phyloP scores from a whole-genome alignment of 768 basidiomycete species.

The Rhodotorula kratochvilovae region DNA sequence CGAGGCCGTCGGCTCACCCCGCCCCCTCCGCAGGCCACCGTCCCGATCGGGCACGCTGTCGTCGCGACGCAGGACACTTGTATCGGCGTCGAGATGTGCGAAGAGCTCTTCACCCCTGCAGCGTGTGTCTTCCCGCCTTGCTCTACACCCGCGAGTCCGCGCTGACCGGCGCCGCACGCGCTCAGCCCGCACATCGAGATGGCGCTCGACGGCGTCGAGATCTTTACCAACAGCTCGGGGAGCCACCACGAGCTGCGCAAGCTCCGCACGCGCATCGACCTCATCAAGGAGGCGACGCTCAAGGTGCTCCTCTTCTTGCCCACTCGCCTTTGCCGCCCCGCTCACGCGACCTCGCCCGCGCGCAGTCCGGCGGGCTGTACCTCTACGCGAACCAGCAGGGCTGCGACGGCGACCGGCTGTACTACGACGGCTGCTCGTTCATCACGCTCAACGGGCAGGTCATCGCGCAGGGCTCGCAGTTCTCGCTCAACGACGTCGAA shows the following conservation, averaged over 20 bases:
- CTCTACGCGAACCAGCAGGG: slow-evolving; percentile 98
- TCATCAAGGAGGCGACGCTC: slow-evolving; percentile 92
- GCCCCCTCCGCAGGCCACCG: slow-evolving; percentile 52
- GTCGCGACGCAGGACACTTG: slow-evolving; percentile 91
- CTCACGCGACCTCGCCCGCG: no score
- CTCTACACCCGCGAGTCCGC: background rate
- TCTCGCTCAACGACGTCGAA: slow-evolving; percentile 91
- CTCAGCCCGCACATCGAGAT: slow-evolving; percentile 88
- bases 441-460: slow-evolving; percentile 91
- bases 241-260: slow-evolving; percentile 99
- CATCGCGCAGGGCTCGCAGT: slow-evolving; percentile 92
- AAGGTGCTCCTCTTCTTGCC: slow-evolving; percentile 57
- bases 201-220: slow-evolving; percentile 98
- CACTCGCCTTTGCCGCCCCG: no score
- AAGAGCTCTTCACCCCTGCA: slow-evolving; percentile 93
- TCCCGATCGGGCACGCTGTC: slow-evolving; percentile 93
- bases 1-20: background rate
- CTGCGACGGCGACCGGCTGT: slow-evolving; percentile 94
- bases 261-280: slow-evolving; percentile 78
- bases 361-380: slow-evolving; percentile 88
- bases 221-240: slow-evolving; percentile 97
- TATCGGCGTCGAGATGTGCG: slow-evolving; percentile 93
- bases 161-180: background rate
- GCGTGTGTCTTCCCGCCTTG: slow-evolving; percentile 57
- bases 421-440: slow-evolving; percentile 96